phyloP scores from a whole-genome alignment of 2,329 filamentous ascomycete genomes.

The Nothopassalora personata region DNA sequence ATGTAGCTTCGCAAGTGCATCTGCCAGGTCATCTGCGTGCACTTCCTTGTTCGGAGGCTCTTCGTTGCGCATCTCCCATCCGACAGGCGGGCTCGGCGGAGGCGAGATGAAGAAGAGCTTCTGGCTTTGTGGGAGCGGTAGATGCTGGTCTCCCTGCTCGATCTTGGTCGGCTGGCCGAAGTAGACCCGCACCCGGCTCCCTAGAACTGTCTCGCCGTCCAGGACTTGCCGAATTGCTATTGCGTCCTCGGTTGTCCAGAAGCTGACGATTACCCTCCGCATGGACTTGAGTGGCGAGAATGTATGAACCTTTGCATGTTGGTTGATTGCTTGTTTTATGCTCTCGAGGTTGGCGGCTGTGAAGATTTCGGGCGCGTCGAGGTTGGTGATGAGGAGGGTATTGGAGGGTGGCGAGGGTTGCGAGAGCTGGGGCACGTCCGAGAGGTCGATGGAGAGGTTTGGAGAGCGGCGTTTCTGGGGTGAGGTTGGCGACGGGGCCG shows the following conservation, averaged over 20 bases:
- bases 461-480: constrained; percentile 36
- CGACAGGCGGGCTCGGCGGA: constrained; percentile 58
- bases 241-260: constrained; percentile 64
- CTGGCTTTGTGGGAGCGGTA: constrained; percentile 53
- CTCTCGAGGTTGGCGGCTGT: constrained; percentile 65
- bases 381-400: constrained; percentile 78
- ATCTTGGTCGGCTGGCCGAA: constrained; percentile 51
- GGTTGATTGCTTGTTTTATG: constrained; percentile 65
- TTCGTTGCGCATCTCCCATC: constrained; percentile 59
- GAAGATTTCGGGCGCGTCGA: constrained; percentile 69
- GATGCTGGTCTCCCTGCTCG: constrained; percentile 38
- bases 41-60: constrained; percentile 62
- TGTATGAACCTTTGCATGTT: constrained; percentile 66
- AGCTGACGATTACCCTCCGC: constrained; percentile 74
- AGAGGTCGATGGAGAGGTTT: constrained; percentile 10
- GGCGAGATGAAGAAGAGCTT: constrained; percentile 64
- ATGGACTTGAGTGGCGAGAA: constrained; percentile 80
- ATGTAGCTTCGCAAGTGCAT: constrained; percentile 51
- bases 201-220: constrained; percentile 69
- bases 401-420: constrained; percentile 73
- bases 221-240: constrained; percentile 66
- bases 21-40: constrained; percentile 56
- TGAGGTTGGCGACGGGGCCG: constrained; percentile 11
- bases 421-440: constrained; percentile 49
- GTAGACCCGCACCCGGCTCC: constrained; percentile 62